phyloP scores from a whole-genome alignment of 2,329 filamentous ascomycete genomes.

The Sclerotinia subarctica region DNA sequence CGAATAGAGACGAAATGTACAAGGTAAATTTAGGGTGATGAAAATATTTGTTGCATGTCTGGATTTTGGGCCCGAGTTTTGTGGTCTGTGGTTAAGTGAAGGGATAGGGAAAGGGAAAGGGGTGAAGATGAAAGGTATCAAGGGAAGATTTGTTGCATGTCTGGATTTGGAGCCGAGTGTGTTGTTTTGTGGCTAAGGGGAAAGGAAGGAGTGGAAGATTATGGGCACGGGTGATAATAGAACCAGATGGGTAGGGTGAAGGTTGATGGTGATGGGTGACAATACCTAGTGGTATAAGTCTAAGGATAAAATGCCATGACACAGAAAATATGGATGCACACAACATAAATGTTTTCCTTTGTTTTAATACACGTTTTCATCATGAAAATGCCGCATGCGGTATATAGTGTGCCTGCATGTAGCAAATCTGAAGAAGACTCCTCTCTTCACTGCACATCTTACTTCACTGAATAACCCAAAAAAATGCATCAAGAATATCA shows the following conservation, averaged over 20 bases:
- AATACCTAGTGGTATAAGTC: neutral
- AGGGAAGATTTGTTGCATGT: too few species aligned
- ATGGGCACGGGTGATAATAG: too few species aligned
- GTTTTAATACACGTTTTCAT: neutral
- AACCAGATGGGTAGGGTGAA: neutral
- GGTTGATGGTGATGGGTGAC: neutral
- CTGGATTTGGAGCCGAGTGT: neutral
- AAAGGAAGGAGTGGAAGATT: too few species aligned
- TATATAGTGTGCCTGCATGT: neutral
- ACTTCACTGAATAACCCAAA: too few species aligned
- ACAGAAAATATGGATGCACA: neutral
- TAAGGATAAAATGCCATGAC: too few species aligned
- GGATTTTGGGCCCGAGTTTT: neutral
- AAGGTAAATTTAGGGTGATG: neutral
- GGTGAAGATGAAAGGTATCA: too few species aligned
- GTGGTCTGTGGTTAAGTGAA: too few species aligned
- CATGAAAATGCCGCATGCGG: neutral
- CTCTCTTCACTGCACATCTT: too few species aligned
- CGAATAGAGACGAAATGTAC: neutral
- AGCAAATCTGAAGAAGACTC: neutral
- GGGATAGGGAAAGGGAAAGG: neutral
- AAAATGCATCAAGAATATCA: neutral
- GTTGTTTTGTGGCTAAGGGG: neutral
- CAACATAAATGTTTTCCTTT: neutral
- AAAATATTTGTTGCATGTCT: conserved; percentile 1